Conservation (phyloP, 768 basidiomycete genomes). For the Lactarius hengduanensis region DNA sequence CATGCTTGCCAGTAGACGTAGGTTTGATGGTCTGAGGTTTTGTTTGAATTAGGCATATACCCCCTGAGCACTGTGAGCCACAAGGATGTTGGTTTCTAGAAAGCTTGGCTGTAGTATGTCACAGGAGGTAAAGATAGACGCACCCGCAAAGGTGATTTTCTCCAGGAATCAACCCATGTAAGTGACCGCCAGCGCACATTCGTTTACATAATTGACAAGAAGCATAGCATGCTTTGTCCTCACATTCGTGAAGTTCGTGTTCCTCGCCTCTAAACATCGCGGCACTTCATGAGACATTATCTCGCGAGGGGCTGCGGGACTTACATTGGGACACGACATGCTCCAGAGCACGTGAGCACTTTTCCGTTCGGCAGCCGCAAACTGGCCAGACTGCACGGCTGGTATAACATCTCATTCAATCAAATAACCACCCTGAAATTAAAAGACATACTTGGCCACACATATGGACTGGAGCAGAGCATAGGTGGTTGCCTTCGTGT, state of each 20-base stretch:
- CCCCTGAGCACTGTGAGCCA: slow-evolving; percentile 41
- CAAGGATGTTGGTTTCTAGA: slow-evolving; percentile 54
- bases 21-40: slow-evolving; percentile 58
- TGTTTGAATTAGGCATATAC: slow-evolving; percentile 58
- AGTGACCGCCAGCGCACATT: slow-evolving; percentile 47
- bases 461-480: slow-evolving; percentile 50
- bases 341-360: background rate
- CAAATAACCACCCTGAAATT: background rate
- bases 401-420: background rate
- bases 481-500: slow-evolving; percentile 49
- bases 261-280: slow-evolving; percentile 39
- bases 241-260: slow-evolving; percentile 50
- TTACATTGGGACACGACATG: slow-evolving; percentile 10
- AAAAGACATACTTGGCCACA: slow-evolving; percentile 48
- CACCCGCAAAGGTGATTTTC: slow-evolving; percentile 59
- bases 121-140: slow-evolving; percentile 16
- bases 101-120: background rate
- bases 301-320: background rate
- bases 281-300: background rate
- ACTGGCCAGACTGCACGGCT: slow-evolving; percentile 14
- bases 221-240: slow-evolving; percentile 51
- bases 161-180: slow-evolving; percentile 46
- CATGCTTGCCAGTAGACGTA: slow-evolving; percentile 56
- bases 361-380: slow-evolving; percentile 3
- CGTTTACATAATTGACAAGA: slow-evolving; percentile 54